These are phyloP conservation scores for Populus pruinosa DNA, from an alignment of 345 rosid genomes.

Conservation along the genomic window DNA sequence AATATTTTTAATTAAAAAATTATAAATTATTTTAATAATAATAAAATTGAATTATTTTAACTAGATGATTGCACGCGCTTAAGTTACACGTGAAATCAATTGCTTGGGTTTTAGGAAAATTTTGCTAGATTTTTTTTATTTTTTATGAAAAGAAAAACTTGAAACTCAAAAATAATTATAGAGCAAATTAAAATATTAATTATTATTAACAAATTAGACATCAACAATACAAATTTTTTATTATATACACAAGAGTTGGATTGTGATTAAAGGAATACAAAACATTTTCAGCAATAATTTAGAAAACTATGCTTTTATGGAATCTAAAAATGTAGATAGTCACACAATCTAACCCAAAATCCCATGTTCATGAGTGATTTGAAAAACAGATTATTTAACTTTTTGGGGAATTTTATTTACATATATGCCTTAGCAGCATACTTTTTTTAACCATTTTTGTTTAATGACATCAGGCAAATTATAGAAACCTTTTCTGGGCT, in stretches of 20 bases:
- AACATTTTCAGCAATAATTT: too few relatives aligned
- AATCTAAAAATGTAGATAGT: background rate
- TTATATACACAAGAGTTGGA: background rate
- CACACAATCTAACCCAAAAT: background rate
- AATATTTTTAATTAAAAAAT: accelerated
- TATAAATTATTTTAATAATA: background rate
- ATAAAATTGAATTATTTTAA: accelerated
- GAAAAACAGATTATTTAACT: background rate
- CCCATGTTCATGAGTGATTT: background rate
- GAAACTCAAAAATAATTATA: too few relatives aligned
- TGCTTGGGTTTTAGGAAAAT: too few relatives aligned
- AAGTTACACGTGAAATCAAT: background rate
- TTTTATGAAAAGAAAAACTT: too few relatives aligned
- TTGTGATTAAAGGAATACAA: background rate
- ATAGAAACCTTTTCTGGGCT: background rate
- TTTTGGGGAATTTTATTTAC: background rate
- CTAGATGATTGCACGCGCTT: accelerated
- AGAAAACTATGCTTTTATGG: background rate
- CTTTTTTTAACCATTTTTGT: background rate
- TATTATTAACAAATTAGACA: too few relatives aligned
- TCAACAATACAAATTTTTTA: too few relatives aligned
- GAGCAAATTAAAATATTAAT: too few relatives aligned
- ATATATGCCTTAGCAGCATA: accelerated
- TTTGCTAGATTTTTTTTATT: too few relatives aligned
- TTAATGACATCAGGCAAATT: background rate